phyloP scores from a whole-genome alignment of 2,329 filamentous ascomycete genomes.

The Ascochyta clinopodiicola region DNA sequence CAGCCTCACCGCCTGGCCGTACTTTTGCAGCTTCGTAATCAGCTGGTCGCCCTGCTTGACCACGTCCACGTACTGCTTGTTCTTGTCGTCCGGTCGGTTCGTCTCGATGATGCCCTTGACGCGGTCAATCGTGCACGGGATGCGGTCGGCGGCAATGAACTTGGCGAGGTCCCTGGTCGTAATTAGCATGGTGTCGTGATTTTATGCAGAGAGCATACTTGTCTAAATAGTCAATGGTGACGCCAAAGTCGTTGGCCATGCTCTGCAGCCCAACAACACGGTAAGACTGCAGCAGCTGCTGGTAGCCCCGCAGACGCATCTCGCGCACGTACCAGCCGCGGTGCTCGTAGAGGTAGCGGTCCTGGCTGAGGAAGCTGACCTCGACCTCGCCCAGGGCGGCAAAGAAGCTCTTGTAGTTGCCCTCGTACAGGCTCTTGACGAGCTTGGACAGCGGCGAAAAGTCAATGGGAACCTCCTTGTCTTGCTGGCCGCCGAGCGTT shows the following conservation, averaged over 20 bases:
- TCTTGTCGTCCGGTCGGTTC: conserved; percentile 97
- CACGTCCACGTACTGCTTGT: conserved; percentile 98
- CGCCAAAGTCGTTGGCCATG: conserved; percentile 97
- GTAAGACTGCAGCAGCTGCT: conserved; percentile 96
- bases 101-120: conserved; percentile 98
- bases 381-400: conserved; percentile 86
- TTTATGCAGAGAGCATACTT: conserved; percentile 62
- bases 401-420: conserved; percentile 95
- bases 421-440: conserved; percentile 89
- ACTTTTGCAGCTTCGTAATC: conserved; percentile 99
- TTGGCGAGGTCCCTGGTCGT: conserved; percentile 81
- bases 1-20: conserved; percentile 93
- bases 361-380: conserved; percentile 90
- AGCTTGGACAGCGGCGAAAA: conserved; percentile 87
- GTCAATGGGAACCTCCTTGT: conserved; percentile 82
- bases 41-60: conserved; percentile 97
- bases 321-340: conserved; percentile 97
- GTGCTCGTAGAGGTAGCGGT: conserved; percentile 95
- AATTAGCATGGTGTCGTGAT: conserved; percentile 21
- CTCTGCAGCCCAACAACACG: conserved; percentile 94
- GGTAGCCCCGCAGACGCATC: conserved; percentile 95
- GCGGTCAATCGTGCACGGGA: conserved; percentile 96
- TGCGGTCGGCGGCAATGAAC: conserved; percentile 93
- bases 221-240: conserved; percentile 95
- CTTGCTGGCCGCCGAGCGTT: conserved; percentile 79